Evolutionary conservation across 1,284 basidiomycete species (phyloP).

Genomic region (Peniophora sp.): DNA sequence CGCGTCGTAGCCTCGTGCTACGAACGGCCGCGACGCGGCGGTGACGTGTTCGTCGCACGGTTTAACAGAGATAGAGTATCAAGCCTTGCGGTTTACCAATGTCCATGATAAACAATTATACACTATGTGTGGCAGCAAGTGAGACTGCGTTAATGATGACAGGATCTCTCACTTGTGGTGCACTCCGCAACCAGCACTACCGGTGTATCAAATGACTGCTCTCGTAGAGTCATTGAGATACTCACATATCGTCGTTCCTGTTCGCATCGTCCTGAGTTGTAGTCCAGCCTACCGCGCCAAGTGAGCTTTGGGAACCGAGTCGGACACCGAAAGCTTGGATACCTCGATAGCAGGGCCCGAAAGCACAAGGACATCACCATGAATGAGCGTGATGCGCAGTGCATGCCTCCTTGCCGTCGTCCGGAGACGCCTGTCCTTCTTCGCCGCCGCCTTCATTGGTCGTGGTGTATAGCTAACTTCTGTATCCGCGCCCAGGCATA

Average conservation of each 20-base stretch:
- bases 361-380: slow-evolving; percentile 47
- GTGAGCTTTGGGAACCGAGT: background rate
- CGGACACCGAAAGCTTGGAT: slow-evolving; percentile 12
- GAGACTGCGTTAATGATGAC: too few relatives aligned
- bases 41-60: too few relatives aligned
- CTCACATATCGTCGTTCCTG: slow-evolving; percentile 10
- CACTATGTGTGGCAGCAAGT: too few relatives aligned
- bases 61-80: too few relatives aligned
- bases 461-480: slow-evolving; percentile 17
- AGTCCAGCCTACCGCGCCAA: background rate
- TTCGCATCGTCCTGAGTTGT: slow-evolving; percentile 5
- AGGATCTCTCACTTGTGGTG: too few relatives aligned
- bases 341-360: slow-evolving; percentile 49
- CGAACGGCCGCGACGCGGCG: too few relatives aligned
- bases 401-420: slow-evolving; percentile 11
- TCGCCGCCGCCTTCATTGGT: background rate
- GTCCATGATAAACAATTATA: too few relatives aligned
- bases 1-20: too few relatives aligned
- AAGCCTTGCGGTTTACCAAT: too few relatives aligned
- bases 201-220: too few relatives aligned
- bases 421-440: background rate
- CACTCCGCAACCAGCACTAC: too few relatives aligned
- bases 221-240: background rate
- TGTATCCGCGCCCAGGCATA: slow-evolving; percentile 25
- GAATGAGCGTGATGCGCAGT: slow-evolving; percentile 41